Evolutionary conservation across 2,329 filamentous ascomycete species (phyloP), one percentile per base, ranked within the genome.

Genomic region (Pseudofabraea citricarpa): DNA sequence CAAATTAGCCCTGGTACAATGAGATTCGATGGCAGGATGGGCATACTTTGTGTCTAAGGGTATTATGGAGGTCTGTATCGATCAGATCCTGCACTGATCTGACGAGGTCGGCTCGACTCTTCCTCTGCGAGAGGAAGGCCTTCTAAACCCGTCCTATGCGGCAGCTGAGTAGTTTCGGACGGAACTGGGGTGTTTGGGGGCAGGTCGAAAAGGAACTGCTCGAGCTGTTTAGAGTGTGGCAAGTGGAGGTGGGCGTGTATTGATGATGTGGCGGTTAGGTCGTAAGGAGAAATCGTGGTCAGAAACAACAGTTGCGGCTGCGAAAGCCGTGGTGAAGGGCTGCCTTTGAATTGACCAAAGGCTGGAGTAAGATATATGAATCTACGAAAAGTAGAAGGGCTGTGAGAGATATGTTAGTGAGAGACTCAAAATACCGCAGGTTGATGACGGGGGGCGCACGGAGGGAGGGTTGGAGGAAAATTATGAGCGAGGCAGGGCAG

Each of bases 71-170:
- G 93, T 81, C 88, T 85, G 75, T 90, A 95, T 73, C 85, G 86
- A 76, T 88, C 87, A 79, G 88, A 85, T 83, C 85, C 88, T 79
- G 87, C 78, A 77, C 77, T 84, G 79, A 84, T 83, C 81, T 87
- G 87, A 85, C 89, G 86, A 89, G 87, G 88, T 85, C 89, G 91
- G 85, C 86, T 89, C 87, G 90, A 95, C 89, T 93, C 93, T 94
- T 91, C 93, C 93, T 90, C 91, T 71, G 74, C 75, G 75, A 93
- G 91, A 95, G 90, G 91, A 97, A 97, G 91, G 95, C 90, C 86
- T 87, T 83, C 79, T 81, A 81, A 84, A 84, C 81, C 81, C 83
- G 86, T 94, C 87, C 89, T 97, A 98, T 98, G 91, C 93, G 93
- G 93, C 93, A 97, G 91, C 88, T 95, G 86, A 79, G 74, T 71